Evolutionary conservation across 1,284 basidiomycete species (phyloP), one percentile per base, ranked within the genome.

Genomic region (Malassezia psittaci): DNA sequence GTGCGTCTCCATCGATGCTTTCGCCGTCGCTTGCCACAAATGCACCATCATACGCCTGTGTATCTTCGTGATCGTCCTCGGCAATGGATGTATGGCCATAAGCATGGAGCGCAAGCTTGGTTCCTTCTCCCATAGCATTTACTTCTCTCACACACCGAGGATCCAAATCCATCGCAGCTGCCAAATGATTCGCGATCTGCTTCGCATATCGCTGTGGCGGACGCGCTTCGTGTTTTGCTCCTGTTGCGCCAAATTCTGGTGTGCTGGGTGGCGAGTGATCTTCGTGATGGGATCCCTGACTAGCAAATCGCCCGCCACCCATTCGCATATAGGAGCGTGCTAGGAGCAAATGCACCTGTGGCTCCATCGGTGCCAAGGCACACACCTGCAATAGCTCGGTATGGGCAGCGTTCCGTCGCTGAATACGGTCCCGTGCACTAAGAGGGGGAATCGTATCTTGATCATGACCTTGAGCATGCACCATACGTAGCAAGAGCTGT

Each of bases 271-370:
- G 39, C 36, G 50, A 49, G 5, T 35, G 42, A 16, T 53, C 42
- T 35, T 18, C 15, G 32, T 21, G 21, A 29, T 47, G 38, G 15
- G 58, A 44, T 6, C 7, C 9, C 24, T 24, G 15, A 45, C 67
- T 57, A 18, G 67, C 58, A 52, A 74, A 72, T 12, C 45, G 45
- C 0, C 72, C 72, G 3, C 66, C 67, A 6, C 66, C 69, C 19
- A 68, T 44, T 1, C 67, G 62, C 72, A 74, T 74, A 57, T 71
- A 74, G 18, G 64, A 65, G 54, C 70, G 62, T 8, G 72, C 72
- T 1, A 74, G 55, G 46, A 72, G 52, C 32, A 74, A 48, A 36
- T 74, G 72, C 12, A 72, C 61, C 35, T 62, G 64, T 13, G 68
- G 65, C 44, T 74, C 72, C 19, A 66, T 57, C 3, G 69, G 68